Evolutionary conservation across 2,329 filamentous ascomycete species (phyloP).

Genomic region (Pseudocercospora macadamiae): DNA sequence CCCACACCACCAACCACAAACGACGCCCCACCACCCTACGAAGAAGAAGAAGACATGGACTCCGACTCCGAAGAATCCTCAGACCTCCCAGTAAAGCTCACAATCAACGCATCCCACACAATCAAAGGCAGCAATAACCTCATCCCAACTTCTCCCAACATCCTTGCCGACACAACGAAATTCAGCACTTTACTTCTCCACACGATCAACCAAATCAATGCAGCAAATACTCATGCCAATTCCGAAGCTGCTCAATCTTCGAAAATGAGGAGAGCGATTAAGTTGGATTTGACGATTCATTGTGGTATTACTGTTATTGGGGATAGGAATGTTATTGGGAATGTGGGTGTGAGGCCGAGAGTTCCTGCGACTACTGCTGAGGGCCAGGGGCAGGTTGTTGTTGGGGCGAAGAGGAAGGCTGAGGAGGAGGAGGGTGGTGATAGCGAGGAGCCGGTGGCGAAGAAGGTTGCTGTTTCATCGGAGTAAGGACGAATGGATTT

Average conservation of each 20-base stretch:
- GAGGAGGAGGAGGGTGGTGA: slow-evolving; percentile 22
- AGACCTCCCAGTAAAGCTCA: slow-evolving; percentile 48
- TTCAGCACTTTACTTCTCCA: slow-evolving; percentile 52
- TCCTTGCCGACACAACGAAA: slow-evolving; percentile 44
- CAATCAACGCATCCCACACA: slow-evolving; percentile 53
- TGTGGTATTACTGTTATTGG: slow-evolving; percentile 39
- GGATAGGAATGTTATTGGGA: slow-evolving; percentile 38
- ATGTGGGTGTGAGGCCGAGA: slow-evolving; percentile 34
- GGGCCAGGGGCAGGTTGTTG: slow-evolving; percentile 11
- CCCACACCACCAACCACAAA: slow-evolving; percentile 14
- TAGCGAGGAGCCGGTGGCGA: slow-evolving; percentile 18
- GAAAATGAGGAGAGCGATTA: slow-evolving; percentile 47
- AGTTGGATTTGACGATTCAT: slow-evolving; percentile 49
- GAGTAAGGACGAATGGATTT: neutral
- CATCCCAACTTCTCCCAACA: slow-evolving; percentile 45
- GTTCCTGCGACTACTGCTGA: slow-evolving; percentile 4
- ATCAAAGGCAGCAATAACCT: slow-evolving; percentile 56
- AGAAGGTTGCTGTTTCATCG: slow-evolving; percentile 26
- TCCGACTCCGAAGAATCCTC: slow-evolving; percentile 14
- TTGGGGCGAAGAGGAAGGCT: slow-evolving; percentile 38
- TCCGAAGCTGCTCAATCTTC: slow-evolving; percentile 51
- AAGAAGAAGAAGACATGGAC: slow-evolving; percentile 30
- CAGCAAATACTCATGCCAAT: slow-evolving; percentile 37
- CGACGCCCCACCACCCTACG: slow-evolving; percentile 33
- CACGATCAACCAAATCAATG: slow-evolving; percentile 47